Evolutionary conservation across 345 rosid species (phyloP).

Genomic region (Conringia planisiliqua): DNA sequence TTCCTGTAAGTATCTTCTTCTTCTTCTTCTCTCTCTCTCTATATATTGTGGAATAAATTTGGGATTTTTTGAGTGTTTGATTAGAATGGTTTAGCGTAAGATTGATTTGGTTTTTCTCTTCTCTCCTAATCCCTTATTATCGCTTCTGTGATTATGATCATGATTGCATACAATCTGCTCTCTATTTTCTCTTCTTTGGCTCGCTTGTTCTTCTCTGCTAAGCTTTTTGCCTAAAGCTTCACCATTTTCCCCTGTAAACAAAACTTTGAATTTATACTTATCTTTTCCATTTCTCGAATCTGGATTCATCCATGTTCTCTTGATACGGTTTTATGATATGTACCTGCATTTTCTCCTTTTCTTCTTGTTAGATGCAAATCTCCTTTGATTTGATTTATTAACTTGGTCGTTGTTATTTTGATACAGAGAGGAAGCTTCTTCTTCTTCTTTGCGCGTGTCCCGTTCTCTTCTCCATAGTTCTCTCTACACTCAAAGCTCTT

Average conservation of each 20-base stretch:
- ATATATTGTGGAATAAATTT: neutral
- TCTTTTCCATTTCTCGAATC: neutral
- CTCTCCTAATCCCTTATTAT: neutral
- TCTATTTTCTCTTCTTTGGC: neutral
- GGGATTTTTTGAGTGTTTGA: neutral
- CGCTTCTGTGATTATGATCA: neutral
- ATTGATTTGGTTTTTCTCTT: neutral
- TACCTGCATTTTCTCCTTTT: neutral
- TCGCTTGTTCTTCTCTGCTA: conserved; percentile 1
- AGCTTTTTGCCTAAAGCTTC: neutral
- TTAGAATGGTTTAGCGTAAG: conserved; percentile 36
- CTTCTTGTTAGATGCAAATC: neutral
- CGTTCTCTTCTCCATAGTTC: conserved; percentile 86
- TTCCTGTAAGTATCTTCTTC: conserved; percentile 35
- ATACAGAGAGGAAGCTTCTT: conserved; percentile 42
- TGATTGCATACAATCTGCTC: neutral
- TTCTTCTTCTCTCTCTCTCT: neutral
- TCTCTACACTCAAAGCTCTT: neutral
- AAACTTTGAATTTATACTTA: neutral
- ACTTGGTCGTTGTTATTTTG: conserved; percentile 8
- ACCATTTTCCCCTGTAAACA: neutral
- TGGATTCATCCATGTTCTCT: neutral
- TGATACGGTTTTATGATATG: neutral
- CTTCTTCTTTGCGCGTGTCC: conserved; percentile 85
- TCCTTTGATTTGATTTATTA: neutral